A percentile compares a stretch with the other conserved stretches of the same genome.
phyloP scores from a whole-genome alignment of 2,329 filamentous ascomycete genomes.

The Elsinoe fawcettii region DNA sequence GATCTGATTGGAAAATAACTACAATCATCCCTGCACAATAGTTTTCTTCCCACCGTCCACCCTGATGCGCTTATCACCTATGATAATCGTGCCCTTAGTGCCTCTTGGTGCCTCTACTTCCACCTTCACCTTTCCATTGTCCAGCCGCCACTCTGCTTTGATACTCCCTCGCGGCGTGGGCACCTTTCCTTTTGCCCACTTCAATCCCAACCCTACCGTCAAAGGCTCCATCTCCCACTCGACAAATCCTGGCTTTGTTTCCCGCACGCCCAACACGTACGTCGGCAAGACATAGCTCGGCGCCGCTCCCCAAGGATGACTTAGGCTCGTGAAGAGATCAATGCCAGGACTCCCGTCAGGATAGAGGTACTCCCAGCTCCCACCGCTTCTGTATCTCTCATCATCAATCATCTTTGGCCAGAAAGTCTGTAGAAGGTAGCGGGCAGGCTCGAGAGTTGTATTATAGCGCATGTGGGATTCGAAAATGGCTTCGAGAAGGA shows the following conservation, averaged over 20 bases:
- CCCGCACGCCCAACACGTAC: constrained; percentile 29
- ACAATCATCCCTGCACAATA: not conserved
- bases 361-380: constrained; percentile 41
- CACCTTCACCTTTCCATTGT: not conserved
- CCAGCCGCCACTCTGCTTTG: constrained; percentile 19
- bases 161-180: constrained; percentile 25
- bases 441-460: constrained; percentile 20
- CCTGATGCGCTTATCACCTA: not conserved
- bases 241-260: constrained; percentile 23
- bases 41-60: no score
- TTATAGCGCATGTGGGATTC: constrained; percentile 17
- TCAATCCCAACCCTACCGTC: constrained; percentile 25
- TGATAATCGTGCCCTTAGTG: constrained; percentile 2
- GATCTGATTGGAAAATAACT: not conserved
- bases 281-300: constrained; percentile 39
- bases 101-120: constrained; percentile 10
- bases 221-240: constrained; percentile 27
- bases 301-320: constrained; percentile 41
- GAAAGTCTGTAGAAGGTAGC: constrained; percentile 31
- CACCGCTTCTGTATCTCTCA: constrained; percentile 31
- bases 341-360: constrained; percentile 35
- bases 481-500: constrained; percentile 36
- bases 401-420: constrained; percentile 39
- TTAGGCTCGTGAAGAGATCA: constrained; percentile 36
- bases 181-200: constrained; percentile 23